These are phyloP conservation scores for Henckelia pumila DNA, from an alignment of 257 asterid genomes.

Conservation along the genomic window DNA sequence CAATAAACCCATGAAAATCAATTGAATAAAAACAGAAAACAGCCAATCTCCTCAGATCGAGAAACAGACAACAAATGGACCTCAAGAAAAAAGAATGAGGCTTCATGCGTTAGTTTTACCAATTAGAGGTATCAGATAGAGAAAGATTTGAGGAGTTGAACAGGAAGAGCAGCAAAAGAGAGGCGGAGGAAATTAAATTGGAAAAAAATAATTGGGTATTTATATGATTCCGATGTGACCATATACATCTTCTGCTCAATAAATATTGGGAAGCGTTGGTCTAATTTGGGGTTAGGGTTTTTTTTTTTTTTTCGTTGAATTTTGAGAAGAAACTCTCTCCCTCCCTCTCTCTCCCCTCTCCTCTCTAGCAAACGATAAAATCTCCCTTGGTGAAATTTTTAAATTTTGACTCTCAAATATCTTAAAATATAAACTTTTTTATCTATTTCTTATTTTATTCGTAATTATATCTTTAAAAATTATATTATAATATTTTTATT, in stretches of 20 bases:
- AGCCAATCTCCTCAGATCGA: constrained; percentile 26
- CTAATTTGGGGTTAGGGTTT: neutral
- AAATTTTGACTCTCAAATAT: too few relatives aligned
- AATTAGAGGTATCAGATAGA: constrained; percentile 5
- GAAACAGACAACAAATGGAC: constrained; percentile 2
- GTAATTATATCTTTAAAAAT: too few relatives aligned
- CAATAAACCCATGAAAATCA: neutral
- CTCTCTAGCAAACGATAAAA: neutral
- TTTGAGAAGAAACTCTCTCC: neutral
- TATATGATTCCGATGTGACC: neutral
- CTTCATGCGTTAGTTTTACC: constrained; percentile 7
- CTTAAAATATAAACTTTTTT: too few relatives aligned
- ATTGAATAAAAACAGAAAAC: neutral
- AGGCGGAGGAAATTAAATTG: constrained; percentile 17
- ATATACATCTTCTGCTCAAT: neutral
- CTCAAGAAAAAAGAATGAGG: constrained; percentile 1
- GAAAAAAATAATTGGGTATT: neutral
- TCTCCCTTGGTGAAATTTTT: neutral
- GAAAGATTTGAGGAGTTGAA: constrained; percentile 18
- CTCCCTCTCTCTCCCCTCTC: too few relatives aligned
- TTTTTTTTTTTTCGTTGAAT: neutral
- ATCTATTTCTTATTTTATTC: too few relatives aligned
- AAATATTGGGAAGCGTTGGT: neutral
- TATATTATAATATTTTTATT: too few relatives aligned
- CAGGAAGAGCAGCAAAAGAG: constrained; percentile 15